These are phyloP conservation scores for Scedosporium aurantiacum DNA, from an alignment of 2,329 filamentous ascomycete genomes.

Conservation along the genomic window DNA sequence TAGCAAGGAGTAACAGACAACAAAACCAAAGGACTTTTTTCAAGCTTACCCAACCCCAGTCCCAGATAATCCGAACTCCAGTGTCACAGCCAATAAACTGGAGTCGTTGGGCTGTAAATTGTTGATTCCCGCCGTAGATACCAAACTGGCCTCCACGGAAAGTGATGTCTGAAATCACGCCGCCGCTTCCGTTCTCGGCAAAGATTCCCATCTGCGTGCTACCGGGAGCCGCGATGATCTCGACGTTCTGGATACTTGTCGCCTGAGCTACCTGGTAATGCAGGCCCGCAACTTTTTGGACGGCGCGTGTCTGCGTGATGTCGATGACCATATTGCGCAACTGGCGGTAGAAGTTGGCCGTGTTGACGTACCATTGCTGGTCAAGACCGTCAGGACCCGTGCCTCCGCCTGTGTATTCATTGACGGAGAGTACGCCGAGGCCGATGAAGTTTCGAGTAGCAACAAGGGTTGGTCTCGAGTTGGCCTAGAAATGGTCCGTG, in stretches of 20 bases:
- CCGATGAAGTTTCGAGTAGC: conserved; percentile 7
- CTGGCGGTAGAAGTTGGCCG: conserved; percentile 10
- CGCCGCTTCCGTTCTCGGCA: conserved; percentile 25
- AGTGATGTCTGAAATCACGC: conserved; percentile 46
- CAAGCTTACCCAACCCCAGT: conserved; percentile 55
- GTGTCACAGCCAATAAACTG: conserved; percentile 55
- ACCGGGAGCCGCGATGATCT: conserved; percentile 8
- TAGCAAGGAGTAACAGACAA: neutral
- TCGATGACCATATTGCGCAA: conserved; percentile 12
- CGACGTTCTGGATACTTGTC: conserved; percentile 14
- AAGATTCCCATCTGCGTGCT: conserved; percentile 12
- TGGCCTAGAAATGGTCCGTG: conserved; percentile 9
- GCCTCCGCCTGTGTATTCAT: conserved; percentile 10
- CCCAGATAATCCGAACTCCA: conserved; percentile 58
- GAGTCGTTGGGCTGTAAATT: conserved; percentile 59
- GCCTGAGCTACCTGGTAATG: conserved; percentile 17
- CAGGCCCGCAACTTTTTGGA: conserved; percentile 5
- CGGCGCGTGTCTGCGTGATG: conserved; percentile 1
- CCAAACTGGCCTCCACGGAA: conserved; percentile 38
- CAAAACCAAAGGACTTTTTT: neutral
- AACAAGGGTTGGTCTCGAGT: conserved; percentile 5
- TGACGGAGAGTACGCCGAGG: conserved; percentile 8
- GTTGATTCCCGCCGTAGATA: conserved; percentile 42
- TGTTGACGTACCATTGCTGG: conserved; percentile 12
- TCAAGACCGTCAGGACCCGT: conserved; percentile 7